Conservation (phyloP, 129 eudicot species). For the Cynara cardunculus region DNA sequence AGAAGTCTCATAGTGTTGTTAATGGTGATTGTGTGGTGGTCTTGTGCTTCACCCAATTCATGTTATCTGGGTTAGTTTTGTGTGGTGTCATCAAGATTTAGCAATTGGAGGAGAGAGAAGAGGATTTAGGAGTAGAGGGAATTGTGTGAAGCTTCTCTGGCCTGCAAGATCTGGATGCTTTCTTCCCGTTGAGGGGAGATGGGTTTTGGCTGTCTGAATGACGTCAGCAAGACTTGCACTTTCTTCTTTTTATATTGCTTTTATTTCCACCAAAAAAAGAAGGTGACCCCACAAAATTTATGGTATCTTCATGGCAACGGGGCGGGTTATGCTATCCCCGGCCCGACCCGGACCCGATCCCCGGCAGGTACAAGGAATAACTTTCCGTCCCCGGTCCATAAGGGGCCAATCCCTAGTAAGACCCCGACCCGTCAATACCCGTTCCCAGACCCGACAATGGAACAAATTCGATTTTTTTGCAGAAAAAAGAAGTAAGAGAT, state of each 20-base stretch:
- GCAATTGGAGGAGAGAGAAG: conserved; percentile 24
- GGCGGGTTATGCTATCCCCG: too few species aligned
- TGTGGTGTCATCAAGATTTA: conserved; percentile 13
- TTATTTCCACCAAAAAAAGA: background rate
- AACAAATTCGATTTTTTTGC: too few species aligned
- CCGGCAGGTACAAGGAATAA: too few species aligned
- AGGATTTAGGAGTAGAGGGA: conserved; percentile 18
- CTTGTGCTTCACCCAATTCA: conserved; percentile 45
- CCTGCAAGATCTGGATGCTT: conserved; percentile 88
- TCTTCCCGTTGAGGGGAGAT: conserved; percentile 22
- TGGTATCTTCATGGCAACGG: too few species aligned
- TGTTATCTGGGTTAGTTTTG: conserved; percentile 39
- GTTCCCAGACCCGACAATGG: too few species aligned
- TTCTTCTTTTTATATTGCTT: conserved; percentile 15
- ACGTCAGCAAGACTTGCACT: conserved; percentile 52
- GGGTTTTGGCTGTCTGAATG: conserved; percentile 33
- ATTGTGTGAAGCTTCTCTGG: conserved; percentile 60
- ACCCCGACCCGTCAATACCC: too few species aligned
- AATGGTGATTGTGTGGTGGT: conserved; percentile 34
- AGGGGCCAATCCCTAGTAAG: too few species aligned
- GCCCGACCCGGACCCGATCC: too few species aligned
- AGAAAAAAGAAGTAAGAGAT: too few species aligned
- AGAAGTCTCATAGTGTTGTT: conserved; percentile 33
- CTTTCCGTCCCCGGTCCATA: too few species aligned
- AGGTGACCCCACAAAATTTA: conserved; percentile 7